These are phyloP conservation scores for Globisporangium recalcitrans DNA, from an alignment of 352 stramenopile genomes.

Conservation along the genomic window DNA sequence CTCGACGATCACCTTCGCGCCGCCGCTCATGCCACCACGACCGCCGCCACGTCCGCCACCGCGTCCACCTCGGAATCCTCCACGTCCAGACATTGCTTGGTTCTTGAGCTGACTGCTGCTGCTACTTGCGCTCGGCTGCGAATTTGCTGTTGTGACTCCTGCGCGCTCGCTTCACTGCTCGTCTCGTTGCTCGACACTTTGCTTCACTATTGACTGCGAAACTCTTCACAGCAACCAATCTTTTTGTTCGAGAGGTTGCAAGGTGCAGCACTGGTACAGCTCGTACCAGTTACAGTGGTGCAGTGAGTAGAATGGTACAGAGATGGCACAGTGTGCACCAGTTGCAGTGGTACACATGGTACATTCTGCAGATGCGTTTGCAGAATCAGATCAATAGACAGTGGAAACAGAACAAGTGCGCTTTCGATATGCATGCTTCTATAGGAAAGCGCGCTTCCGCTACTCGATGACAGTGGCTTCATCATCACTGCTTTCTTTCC, in stretches of 20 bases:
- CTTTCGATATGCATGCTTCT: neutral
- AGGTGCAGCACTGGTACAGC: neutral
- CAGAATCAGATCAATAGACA: neutral
- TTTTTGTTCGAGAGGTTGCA: constrained; percentile 8
- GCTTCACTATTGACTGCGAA: neutral
- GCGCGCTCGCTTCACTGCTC: neutral
- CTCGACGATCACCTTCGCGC: constrained; percentile 96
- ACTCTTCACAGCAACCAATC: constrained; percentile 7
- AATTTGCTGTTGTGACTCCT: constrained; percentile 6
- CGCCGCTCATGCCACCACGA: constrained; percentile 91
- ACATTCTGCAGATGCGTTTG: neutral
- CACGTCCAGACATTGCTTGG: constrained; percentile 18
- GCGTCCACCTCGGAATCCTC: constrained; percentile 32
- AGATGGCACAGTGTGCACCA: neutral
- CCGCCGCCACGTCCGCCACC: constrained; percentile 60
- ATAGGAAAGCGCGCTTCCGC: neutral
- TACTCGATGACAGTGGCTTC: neutral
- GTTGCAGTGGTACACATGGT: neutral
- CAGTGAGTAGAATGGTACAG: neutral
- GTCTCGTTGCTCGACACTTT: neutral
- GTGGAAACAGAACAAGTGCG: neutral
- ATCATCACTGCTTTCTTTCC: neutral
- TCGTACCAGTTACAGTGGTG: neutral
- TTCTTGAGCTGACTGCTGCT: neutral
- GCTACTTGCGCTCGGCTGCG: constrained; percentile 1